These are phyloP conservation scores for Ophiostoma ulmi DNA, from an alignment of 2,329 filamentous ascomycete species.

Conservation along the genomic window DNA sequence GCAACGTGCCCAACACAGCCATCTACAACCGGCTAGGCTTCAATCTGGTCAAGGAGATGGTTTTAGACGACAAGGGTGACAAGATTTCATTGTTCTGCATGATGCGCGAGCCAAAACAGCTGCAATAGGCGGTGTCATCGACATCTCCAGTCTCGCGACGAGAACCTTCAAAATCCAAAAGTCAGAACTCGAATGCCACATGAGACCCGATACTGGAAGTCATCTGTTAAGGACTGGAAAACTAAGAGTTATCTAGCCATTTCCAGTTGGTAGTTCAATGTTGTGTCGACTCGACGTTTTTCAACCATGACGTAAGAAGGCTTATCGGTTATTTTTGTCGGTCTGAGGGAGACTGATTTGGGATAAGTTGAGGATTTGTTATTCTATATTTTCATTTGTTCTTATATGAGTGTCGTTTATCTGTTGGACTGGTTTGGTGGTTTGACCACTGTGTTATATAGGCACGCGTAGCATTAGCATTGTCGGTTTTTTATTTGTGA, in stretches of 20 bases:
- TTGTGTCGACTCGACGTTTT: not conserved
- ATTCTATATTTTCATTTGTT: not conserved
- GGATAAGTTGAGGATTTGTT: not conserved
- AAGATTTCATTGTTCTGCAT: conserved; percentile 13
- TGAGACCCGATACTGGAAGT: not conserved
- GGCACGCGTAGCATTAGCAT: conserved; percentile 1
- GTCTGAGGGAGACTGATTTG: not conserved
- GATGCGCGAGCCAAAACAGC: conserved; percentile 12
- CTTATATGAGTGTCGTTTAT: not conserved
- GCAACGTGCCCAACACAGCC: conserved; percentile 3
- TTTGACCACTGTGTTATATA: not conserved
- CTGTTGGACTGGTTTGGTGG: not conserved
- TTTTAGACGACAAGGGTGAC: conserved; percentile 9
- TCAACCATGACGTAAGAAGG: not conserved
- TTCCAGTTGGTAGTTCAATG: no score
- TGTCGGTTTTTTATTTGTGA: not conserved
- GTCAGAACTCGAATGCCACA: not conserved
- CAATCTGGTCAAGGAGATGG: conserved; percentile 14
- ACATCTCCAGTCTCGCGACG: not conserved
- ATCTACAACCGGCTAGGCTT: conserved; percentile 16
- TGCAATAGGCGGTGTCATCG: not conserved
- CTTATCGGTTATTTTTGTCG: not conserved
- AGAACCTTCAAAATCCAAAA: not conserved
- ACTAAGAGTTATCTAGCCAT: not conserved
- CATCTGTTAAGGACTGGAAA: not conserved